These are phyloP conservation scores for Flaveria bidentis DNA, from an alignment of 129 eudicot species.

Conservation along the genomic window DNA sequence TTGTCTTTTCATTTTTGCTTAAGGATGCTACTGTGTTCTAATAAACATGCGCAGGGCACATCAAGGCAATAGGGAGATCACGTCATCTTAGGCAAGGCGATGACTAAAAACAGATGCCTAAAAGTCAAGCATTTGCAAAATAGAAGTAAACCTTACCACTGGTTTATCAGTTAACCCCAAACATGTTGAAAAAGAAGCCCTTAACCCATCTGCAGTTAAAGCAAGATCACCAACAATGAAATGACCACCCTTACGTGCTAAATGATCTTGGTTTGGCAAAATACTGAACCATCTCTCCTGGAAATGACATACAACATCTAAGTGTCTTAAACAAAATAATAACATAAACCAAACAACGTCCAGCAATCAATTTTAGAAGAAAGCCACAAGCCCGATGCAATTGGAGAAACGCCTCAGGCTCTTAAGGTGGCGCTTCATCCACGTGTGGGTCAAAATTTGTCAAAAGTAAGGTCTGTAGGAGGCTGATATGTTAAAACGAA, in stretches of 20 bases:
- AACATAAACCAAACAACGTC: slow-evolving; percentile 7
- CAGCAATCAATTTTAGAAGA: not conserved
- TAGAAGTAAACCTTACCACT: not conserved
- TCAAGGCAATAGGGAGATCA: not conserved
- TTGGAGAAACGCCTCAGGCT: not conserved
- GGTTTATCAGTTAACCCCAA: slow-evolving; percentile 11
- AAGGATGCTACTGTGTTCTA: not conserved
- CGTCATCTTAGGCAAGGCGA: not conserved
- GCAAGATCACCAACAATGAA: slow-evolving; percentile 7
- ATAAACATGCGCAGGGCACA: not conserved
- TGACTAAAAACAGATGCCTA: not conserved
- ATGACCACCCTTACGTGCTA: slow-evolving; percentile 7
- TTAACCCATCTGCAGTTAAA: not conserved
- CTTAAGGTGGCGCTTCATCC: not conserved
- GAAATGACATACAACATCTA: slow-evolving; percentile 21
- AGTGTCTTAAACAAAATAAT: slow-evolving; percentile 21
- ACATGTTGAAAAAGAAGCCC: slow-evolving; percentile 25
- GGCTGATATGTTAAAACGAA: no score
- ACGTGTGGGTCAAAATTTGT: not conserved
- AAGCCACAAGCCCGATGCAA: not conserved
- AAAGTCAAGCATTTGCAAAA: not conserved
- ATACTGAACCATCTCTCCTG: slow-evolving; percentile 26
- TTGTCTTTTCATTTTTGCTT: not conserved
- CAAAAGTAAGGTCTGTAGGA: not conserved
- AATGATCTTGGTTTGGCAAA: slow-evolving; percentile 3